phyloP scores from a whole-genome alignment of 2,329 filamentous ascomycete species.

The Pestalotiopsis fici region DNA sequence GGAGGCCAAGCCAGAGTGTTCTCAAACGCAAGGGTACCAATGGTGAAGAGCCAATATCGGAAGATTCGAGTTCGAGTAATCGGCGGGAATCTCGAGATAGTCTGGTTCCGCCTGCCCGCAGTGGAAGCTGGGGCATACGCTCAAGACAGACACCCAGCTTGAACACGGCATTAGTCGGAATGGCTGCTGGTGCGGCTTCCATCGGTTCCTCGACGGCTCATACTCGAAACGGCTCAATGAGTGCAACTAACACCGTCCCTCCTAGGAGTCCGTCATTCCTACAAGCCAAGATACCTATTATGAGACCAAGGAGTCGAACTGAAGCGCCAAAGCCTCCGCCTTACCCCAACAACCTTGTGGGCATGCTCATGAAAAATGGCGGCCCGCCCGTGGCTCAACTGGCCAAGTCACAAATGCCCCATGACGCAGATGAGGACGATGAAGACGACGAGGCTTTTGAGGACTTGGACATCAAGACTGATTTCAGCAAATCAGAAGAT shows the following conservation, averaged over 20 bases:
- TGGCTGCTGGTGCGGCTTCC: conserved; percentile 55
- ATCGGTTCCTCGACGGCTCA: conserved; percentile 52
- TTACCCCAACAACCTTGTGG: conserved; percentile 46
- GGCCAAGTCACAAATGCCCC: conserved; percentile 39
- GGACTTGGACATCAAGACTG: conserved; percentile 62
- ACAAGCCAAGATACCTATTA: conserved; percentile 45
- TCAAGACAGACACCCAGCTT: conserved; percentile 57
- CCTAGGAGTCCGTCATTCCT: conserved; percentile 51
- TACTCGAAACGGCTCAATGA: conserved; percentile 61
- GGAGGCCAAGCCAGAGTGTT: conserved; percentile 47
- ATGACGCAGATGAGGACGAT: conserved; percentile 57
- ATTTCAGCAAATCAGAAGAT: conserved; percentile 62
- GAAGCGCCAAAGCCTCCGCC: conserved; percentile 45
- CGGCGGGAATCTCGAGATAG: conserved; percentile 45
- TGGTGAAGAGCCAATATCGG: conserved; percentile 2
- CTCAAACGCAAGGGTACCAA: conserved; percentile 26
- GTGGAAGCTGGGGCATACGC: conserved; percentile 48
- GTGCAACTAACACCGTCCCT: conserved; percentile 52
- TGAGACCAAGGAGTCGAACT: conserved; percentile 58
- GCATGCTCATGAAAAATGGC: conserved; percentile 53
- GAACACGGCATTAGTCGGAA: conserved; percentile 58
- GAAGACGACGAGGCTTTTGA: conserved; percentile 58
- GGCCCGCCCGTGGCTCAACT: conserved; percentile 55
- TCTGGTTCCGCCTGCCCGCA: conserved; percentile 51
- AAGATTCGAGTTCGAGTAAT: conserved; percentile 20